Base-by-base conservation (phyloP, 139 green algal species). In the Picochlorum sp. region DNA sequence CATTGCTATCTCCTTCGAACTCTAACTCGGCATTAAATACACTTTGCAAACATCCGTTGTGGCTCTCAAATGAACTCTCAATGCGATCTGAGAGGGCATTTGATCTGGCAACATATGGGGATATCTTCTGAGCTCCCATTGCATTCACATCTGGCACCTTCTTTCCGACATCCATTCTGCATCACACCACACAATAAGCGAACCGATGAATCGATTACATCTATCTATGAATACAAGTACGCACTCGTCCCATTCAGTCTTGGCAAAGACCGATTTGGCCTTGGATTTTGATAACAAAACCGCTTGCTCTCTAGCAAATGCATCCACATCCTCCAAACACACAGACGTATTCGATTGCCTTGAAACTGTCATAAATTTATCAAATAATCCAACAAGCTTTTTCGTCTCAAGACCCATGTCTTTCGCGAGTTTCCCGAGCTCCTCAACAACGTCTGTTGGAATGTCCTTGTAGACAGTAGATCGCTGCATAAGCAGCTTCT, bases 311-410 rank as follows among this genome's bases (percentile, higher is more conserved):
- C 15, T 38, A 6, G 28, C 37, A 46, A 74, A 75, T 18, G 62
- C 69, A 21, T 46, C 7, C 15, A 75, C 61, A 41, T 75, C 69
- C 2, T 62, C 61, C 16, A 64, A 34, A 5, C 28, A 38, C 13
- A 72, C 62, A 11, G 18, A 24, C 1, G 5, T 20, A 5, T 18
- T 64, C 13, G 23, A 59, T n/a, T 20, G 38, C 23, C 67, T 71
- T 56, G 52, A 66, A 15, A 64, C 41, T 4, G 21, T 71, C 60
- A 78, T 74, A 57, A 71, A 78, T 59, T 73, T 73, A 45, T 78
- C 71, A 44, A 78, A 73, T 47, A 37, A 37, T 18, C 32, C 44
- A n/a, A 64, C 71, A 1, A 62, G 21, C 30, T 51, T 21, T 45
- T 57, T 69, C 14, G 71, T 51, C 23, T 68, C 51, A n/a, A 78